phyloP scores from a whole-genome alignment of 2,329 filamentous ascomycete species.

The Scedosporium minutisporum region DNA sequence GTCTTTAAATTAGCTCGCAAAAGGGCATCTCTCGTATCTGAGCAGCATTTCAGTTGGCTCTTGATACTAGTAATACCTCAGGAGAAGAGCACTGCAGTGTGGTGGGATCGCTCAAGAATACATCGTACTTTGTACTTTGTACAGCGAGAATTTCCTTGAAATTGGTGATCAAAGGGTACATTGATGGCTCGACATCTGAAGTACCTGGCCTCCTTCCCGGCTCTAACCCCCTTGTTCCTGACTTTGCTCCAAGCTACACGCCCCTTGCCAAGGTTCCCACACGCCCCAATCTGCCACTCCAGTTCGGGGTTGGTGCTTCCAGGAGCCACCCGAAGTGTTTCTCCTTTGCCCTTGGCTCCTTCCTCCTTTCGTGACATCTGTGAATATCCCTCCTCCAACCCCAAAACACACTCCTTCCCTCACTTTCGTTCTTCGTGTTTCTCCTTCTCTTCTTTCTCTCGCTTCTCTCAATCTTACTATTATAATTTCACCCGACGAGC shows the following conservation, averaged over 20 bases:
- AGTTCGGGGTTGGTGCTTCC: background rate
- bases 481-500: background rate
- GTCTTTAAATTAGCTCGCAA: no score
- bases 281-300: background rate
- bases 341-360: slow-evolving; percentile 5
- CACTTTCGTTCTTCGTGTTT: background rate
- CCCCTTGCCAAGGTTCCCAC: background rate
- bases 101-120: no score
- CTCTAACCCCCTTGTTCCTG: background rate
- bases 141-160: no score
- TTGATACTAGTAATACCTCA: no score
- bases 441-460: background rate
- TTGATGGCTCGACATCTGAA: background rate
- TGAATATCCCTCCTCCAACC: background rate
- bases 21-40: no score
- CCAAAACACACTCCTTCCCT: background rate
- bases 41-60: no score
- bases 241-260: background rate
- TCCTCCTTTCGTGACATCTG: slow-evolving; percentile 5
- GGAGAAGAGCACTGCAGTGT: no score
- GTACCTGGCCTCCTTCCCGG: background rate
- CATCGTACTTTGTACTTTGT: no score
- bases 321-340: background rate
- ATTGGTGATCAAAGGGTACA: background rate
- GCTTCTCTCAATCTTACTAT: background rate